Percentiles rank a stretch among this genome's conserved stretches.
Conservation (phyloP, 345 rosid genomes). For the Heritiera fomes region DNA sequence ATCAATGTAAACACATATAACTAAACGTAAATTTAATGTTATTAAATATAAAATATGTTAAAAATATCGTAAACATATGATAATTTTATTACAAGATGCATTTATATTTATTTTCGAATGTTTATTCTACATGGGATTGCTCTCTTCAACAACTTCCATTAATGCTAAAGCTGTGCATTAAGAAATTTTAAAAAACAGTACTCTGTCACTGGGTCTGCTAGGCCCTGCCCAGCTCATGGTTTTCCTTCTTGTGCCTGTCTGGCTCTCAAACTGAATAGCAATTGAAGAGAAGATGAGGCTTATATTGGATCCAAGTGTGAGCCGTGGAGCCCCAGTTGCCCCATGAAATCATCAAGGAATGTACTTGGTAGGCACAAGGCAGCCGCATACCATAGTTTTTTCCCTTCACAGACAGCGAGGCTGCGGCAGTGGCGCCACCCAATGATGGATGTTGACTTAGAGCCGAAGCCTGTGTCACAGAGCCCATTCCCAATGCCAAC, state of each 20-base stretch:
- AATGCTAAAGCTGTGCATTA: too few relatives aligned
- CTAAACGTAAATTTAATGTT: too few relatives aligned
- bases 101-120: too few relatives aligned
- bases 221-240: background rate
- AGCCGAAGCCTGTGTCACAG: background rate
- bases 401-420: conserved; percentile 20
- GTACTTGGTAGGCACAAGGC: background rate
- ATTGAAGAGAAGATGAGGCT: background rate
- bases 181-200: too few relatives aligned
- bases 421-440: background rate
- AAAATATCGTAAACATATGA: too few relatives aligned
- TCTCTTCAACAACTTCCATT: too few relatives aligned
- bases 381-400: background rate
- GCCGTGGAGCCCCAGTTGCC: too few relatives aligned
- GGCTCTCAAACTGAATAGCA: background rate
- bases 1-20: too few relatives aligned
- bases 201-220: background rate
- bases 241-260: background rate
- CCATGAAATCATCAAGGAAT: background rate
- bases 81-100: too few relatives aligned
- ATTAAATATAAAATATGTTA: too few relatives aligned
- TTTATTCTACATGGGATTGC: too few relatives aligned
- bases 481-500: background rate
- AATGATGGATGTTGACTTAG: too few relatives aligned
- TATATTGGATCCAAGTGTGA: background rate